Evolutionary conservation across 768 basidiomycete species (phyloP).

Genomic region (Macrolepiota dolichaula): DNA sequence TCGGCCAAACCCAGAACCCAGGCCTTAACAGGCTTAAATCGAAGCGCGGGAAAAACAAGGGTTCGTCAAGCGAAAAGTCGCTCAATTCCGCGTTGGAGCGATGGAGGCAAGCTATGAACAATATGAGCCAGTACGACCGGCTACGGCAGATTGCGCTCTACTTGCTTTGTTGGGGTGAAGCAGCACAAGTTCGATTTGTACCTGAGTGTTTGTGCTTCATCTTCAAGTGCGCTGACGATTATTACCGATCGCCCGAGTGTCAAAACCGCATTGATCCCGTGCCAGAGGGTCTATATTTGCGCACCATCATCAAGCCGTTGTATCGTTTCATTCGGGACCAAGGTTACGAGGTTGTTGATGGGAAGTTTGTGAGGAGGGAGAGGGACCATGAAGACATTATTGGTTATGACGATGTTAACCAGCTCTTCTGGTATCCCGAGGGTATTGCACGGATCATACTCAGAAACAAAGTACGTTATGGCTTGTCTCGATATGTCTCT

Average conservation of each 20-base stretch:
- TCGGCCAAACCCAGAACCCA: slow-evolving; percentile 89
- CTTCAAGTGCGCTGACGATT: slow-evolving; percentile 99
- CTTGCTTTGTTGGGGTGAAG: slow-evolving; percentile 97
- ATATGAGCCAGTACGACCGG: slow-evolving; percentile 97
- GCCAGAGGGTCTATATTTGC: slow-evolving; percentile 92
- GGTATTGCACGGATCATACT: slow-evolving; percentile 92
- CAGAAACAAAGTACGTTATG: slow-evolving; percentile 70
- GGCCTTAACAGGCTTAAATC: slow-evolving; percentile 84
- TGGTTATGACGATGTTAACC: slow-evolving; percentile 98
- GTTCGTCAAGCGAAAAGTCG: slow-evolving; percentile 54
- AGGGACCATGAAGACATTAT: slow-evolving; percentile 92
- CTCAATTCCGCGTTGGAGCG: slow-evolving; percentile 84
- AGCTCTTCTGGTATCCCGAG: slow-evolving; percentile 99
- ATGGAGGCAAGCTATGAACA: slow-evolving; percentile 98
- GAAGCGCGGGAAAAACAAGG: slow-evolving; percentile 44
- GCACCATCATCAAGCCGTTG: slow-evolving; percentile 86
- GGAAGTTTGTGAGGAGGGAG: slow-evolving; percentile 92
- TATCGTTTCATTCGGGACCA: slow-evolving; percentile 98
- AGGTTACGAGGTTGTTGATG: slow-evolving; percentile 94
- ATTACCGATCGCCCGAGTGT: slow-evolving; percentile 98
- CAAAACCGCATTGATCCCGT: slow-evolving; percentile 90
- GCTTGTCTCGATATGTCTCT: not conserved
- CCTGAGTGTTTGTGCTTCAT: slow-evolving; percentile 99
- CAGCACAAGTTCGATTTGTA: slow-evolving; percentile 93
- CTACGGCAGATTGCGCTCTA: slow-evolving; percentile 95